Evolutionary conservation across 192 early-diverging fungal species (phyloP).

Genomic region (Tieghemiomyces parasiticus): DNA sequence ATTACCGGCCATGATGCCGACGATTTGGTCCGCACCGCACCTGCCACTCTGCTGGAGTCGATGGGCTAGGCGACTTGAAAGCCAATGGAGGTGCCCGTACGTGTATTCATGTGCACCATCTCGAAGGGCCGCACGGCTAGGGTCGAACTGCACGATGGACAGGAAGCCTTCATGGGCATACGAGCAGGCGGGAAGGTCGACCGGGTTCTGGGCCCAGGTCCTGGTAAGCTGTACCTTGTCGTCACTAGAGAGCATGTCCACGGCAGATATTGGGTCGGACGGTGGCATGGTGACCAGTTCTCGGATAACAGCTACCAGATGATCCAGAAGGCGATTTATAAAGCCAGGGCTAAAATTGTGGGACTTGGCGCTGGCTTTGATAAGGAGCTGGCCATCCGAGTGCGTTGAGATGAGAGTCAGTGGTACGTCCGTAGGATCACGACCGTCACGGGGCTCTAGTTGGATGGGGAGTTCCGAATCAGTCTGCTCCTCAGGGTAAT

Average conservation of each 20-base stretch:
- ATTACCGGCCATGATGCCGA: neutral
- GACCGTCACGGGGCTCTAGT: neutral
- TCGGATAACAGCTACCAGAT: neutral
- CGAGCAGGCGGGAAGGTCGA: neutral
- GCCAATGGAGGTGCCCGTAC: neutral
- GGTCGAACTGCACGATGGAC: neutral
- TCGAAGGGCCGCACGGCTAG: neutral
- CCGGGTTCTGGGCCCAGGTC: neutral
- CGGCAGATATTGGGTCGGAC: neutral
- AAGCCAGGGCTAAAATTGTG: neutral
- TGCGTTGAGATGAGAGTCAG: neutral
- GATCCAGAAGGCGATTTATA: neutral
- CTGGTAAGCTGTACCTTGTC: neutral
- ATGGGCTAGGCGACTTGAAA: neutral
- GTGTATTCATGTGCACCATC: neutral
- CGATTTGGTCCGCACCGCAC: neutral
- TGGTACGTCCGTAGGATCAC: neutral
- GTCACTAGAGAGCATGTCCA: neutral
- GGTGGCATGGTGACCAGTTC: neutral
- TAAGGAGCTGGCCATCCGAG: neutral
- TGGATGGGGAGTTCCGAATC: neutral
- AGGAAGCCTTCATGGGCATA: neutral
- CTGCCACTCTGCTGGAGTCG: neutral
- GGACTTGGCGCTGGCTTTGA: neutral
- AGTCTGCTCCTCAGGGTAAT: neutral